Percentiles rank a stretch among this genome's conserved stretches.
These are phyloP conservation scores for Trametes pubescens DNA, from an alignment of 1,284 basidiomycete species.

Conservation along the genomic window DNA sequence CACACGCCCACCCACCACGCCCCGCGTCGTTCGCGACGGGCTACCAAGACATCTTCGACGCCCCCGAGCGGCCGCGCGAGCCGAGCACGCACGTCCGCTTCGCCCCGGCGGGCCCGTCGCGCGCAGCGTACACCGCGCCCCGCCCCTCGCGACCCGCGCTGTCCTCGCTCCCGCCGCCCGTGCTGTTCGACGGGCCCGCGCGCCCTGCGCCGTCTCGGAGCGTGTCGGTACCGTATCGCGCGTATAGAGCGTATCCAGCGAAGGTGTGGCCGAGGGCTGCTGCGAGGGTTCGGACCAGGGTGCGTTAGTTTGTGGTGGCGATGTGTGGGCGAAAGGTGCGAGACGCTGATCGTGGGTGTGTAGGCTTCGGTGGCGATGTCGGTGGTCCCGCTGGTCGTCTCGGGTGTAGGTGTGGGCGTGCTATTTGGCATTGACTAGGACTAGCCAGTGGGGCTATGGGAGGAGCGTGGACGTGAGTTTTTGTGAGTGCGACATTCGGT, in stretches of 20 bases:
- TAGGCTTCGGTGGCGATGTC: conserved; percentile 6
- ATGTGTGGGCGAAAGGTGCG: not conserved
- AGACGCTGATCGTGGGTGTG: conserved; percentile 13
- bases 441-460: not conserved
- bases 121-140: conserved; percentile 15
- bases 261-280: conserved; percentile 23
- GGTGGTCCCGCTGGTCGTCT: conserved; percentile 21
- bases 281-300: not conserved
- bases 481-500: not conserved
- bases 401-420: conserved; percentile 13
- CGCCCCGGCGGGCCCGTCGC: conserved; percentile 22
- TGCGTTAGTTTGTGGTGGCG: not conserved
- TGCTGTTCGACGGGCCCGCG: conserved; percentile 41
- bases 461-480: too few species aligned
- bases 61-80: conserved; percentile 39
- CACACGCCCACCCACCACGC: conserved; percentile 3
- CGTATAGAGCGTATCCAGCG: conserved; percentile 16
- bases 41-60: conserved; percentile 45
- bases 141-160: conserved; percentile 4
- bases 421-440: conserved; percentile 25
- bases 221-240: not conserved
- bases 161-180: conserved; percentile 37
- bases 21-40: conserved; percentile 27
- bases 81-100: conserved; percentile 36
- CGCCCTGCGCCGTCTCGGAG: conserved; percentile 11